phyloP scores from a whole-genome alignment of 2,329 filamentous ascomycete genomes.

The Claviceps humidiphila region DNA sequence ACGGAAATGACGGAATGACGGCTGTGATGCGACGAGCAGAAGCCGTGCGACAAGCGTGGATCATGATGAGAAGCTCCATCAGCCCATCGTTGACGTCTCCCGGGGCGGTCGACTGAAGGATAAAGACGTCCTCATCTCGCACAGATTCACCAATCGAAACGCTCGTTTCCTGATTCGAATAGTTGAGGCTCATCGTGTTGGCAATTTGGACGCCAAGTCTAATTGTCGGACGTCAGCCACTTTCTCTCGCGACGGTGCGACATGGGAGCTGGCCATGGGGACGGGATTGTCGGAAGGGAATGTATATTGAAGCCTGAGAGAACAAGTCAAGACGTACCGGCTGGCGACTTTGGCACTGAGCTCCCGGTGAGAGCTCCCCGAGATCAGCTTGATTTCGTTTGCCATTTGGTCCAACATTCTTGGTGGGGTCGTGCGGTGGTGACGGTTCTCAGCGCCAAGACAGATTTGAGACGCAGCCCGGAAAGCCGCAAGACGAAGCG shows the following conservation, averaged over 20 bases:
- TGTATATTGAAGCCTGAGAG: neutral
- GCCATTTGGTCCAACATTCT: constrained; percentile 32
- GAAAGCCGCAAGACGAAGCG: neutral
- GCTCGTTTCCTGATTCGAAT: constrained; percentile 77
- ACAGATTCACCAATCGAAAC: constrained; percentile 95
- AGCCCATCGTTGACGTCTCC: constrained; percentile 96
- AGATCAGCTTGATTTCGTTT: constrained; percentile 40
- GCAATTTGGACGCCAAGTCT: constrained; percentile 67
- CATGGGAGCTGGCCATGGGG: neutral
- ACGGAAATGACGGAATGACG: constrained; percentile 91
- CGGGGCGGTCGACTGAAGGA: constrained; percentile 85
- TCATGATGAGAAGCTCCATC: constrained; percentile 98
- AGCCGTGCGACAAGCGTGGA: constrained; percentile 68
- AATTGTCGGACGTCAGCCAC: constrained; percentile 12
- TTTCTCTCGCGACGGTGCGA: constrained; percentile 2
- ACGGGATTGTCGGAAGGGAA: neutral
- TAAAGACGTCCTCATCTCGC: constrained; percentile 96
- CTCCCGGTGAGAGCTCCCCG: constrained; percentile 34
- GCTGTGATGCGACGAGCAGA: constrained; percentile 81
- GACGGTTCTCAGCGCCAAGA: neutral
- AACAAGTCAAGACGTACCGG: constrained; percentile 20
- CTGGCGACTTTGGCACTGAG: constrained; percentile 32
- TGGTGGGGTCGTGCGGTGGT: neutral
- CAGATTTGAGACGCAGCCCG: neutral
- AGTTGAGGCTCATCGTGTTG: constrained; percentile 69